Conservation (phyloP, 345 rosid species). For the Eucalyptus erythrocorys region DNA sequence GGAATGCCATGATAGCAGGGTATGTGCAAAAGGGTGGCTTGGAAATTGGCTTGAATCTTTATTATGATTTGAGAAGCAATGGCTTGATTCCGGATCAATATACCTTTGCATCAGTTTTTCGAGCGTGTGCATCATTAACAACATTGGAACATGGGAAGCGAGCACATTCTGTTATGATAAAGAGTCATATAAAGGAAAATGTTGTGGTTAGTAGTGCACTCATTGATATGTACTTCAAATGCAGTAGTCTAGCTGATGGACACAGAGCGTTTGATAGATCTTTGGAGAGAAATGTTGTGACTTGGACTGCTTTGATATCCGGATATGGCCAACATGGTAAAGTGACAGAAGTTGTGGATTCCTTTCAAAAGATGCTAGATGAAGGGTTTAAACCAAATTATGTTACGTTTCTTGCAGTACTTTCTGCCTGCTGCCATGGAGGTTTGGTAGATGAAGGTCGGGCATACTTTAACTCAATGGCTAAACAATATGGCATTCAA, state of each 20-base stretch:
- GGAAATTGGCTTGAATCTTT: conserved; percentile 25
- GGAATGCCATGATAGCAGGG: conserved; percentile 55
- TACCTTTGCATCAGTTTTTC: conserved; percentile 68
- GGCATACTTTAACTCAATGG: conserved; percentile 40
- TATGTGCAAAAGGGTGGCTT: conserved; percentile 44
- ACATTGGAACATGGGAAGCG: conserved; percentile 47
- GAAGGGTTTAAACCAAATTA: conserved; percentile 51
- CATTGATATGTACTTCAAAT: conserved; percentile 70
- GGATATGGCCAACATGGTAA: conserved; percentile 63
- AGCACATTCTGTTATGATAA: conserved; percentile 46
- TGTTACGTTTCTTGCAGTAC: conserved; percentile 55
- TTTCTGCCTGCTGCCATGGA: conserved; percentile 70
- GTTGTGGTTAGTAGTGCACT: conserved; percentile 53
- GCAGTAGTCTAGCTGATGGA: conserved; percentile 47
- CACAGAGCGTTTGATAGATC: conserved; percentile 26
- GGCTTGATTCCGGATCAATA: conserved; percentile 42
- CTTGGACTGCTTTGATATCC: conserved; percentile 66
- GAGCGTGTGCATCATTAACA: conserved; percentile 53
- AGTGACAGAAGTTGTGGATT: conserved; percentile 47
- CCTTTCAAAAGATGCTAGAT: conserved; percentile 44
- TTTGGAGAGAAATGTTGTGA: conserved; percentile 30
- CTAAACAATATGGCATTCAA: conserved; percentile 38
- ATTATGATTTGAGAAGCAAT: conserved; percentile 33
- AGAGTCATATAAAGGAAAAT: conserved; percentile 28
- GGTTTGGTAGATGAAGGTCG: conserved; percentile 53